phyloP scores from a whole-genome alignment of 1,284 basidiomycete species.

The Anthracocystis panici-leucophaei region DNA sequence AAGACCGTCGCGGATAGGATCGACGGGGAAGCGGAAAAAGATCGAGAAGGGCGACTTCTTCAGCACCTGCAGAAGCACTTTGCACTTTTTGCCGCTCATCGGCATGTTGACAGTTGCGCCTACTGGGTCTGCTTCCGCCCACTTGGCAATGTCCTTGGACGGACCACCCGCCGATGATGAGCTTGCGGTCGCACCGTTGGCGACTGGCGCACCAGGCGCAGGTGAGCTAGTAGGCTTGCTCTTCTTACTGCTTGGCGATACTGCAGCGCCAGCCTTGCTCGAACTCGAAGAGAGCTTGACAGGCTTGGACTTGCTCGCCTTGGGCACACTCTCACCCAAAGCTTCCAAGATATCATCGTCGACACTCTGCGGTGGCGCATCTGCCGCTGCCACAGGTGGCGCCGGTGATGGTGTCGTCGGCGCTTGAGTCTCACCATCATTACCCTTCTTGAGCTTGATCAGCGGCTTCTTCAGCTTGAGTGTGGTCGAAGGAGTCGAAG shows the following conservation, averaged over 20 bases:
- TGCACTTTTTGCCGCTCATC: constrained; percentile 75
- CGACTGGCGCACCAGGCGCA: constrained; percentile 7
- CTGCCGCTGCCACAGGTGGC: constrained; percentile 7
- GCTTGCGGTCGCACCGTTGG: constrained; percentile 19
- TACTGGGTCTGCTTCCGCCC: constrained; percentile 50
- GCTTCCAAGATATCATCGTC: constrained; percentile 51
- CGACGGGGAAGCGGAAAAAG: constrained; percentile 87
- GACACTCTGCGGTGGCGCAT: constrained; percentile 23
- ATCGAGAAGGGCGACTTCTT: constrained; percentile 78
- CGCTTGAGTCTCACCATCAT: constrained; percentile 19
- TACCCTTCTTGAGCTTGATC: constrained; percentile 50
- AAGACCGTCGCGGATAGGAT: constrained; percentile 80
- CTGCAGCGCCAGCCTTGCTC: constrained; percentile 12
- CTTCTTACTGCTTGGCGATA: constrained; percentile 23
- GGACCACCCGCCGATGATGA: constrained; percentile 19
- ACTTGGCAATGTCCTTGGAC: constrained; percentile 35
- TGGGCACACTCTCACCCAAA: constrained; percentile 40
- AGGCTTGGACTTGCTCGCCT: constrained; percentile 37
- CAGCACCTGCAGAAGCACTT: constrained; percentile 78
- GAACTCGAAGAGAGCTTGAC: constrained; percentile 7
- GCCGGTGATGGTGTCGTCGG: constrained; percentile 19
- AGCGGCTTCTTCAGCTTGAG: constrained; percentile 52
- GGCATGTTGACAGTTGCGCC: constrained; percentile 51
- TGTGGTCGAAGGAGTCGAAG: constrained; percentile 17
- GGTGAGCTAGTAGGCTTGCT: constrained; percentile 20